phyloP scores from a whole-genome alignment of 75 land plant genomes.

The Pinus albicaulis region DNA sequence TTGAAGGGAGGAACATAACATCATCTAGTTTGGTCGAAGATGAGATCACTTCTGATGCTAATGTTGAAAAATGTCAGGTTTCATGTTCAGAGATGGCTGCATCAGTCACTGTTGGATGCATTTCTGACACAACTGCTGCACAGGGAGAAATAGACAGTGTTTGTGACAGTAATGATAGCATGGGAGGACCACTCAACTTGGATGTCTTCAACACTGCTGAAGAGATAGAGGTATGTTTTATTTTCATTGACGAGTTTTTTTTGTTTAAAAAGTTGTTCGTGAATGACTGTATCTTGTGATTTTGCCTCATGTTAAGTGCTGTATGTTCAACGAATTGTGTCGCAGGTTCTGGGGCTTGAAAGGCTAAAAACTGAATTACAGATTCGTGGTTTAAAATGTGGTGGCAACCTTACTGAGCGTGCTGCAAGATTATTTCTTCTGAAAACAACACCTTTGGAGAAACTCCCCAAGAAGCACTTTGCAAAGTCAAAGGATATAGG shows the following conservation, averaged over 20 bases:
- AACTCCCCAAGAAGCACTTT: slow-evolving; percentile 81
- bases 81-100: neutral
- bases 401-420: slow-evolving; percentile 86
- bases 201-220: slow-evolving; percentile 40
- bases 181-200: slow-evolving; percentile 39
- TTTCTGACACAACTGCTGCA: neutral
- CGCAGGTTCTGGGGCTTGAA: slow-evolving; percentile 81
- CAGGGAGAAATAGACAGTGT: neutral
- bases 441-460: slow-evolving; percentile 75
- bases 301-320: neutral
- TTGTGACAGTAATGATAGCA: neutral
- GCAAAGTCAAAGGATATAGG: slow-evolving; percentile 35
- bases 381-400: slow-evolving; percentile 81
- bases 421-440: slow-evolving; percentile 89
- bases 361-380: slow-evolving; percentile 76
- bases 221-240: slow-evolving; percentile 73
- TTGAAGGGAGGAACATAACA: neutral
- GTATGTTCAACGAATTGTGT: neutral
- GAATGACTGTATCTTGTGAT: neutral
- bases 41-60: neutral
- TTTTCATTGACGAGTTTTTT: neutral
- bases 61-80: neutral
- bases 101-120: neutral
- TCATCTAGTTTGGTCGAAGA: neutral
- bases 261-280: neutral